Base-by-base conservation (phyloP, 345 rosid species). In the Salix udensis region DNA sequence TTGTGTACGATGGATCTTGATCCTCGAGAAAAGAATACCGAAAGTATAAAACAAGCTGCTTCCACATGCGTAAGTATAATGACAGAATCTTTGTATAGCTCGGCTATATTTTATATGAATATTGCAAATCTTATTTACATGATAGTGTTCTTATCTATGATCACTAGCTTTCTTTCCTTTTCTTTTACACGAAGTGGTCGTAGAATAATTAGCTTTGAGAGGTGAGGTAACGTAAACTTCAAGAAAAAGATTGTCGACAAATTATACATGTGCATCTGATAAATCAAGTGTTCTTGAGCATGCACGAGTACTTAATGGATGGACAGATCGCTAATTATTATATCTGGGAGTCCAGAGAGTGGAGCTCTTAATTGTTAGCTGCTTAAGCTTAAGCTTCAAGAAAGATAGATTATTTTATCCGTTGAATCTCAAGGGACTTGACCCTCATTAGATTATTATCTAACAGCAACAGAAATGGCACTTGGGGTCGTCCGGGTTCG, bases 221-320 rank as follows among this genome's bases (percentile, higher is more conserved):
- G 8, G 52, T n/a, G 2, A n/a, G n/a, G 21, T 52, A 61, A 61
- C 82, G 82, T 82, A 28, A 77, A 30, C 75, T 80, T 82, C 65
- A 82, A 84, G 84, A 67, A 21, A 84, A 79, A 72, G 75, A 48
- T 65, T 30, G 48, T 7, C n/a, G 79, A 73, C 79, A 60, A 72
- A 58, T 58, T 58, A 58, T 23, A 16, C 6, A 6, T 52, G n/a
- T 19, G 21, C 58, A 52, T 52, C 23, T 2, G 11, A 58, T 58
- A 23, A 58, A 55, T 55, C 11, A 55, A 55, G 23, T n/a, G 24
- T 55, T 55, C 61, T 55, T 23, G 14, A 55, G 26, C 26, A 21
- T 34, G 37, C 37, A 34, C 37, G 37, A 34, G 37, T 34, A 34
- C 37, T 34, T 34, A 34, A 34, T 34, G 68, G 30, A 48, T 76